These are phyloP conservation scores for Cucumis cinereus DNA, from an alignment of 306 rosid genomes.

Conservation along the genomic window DNA sequence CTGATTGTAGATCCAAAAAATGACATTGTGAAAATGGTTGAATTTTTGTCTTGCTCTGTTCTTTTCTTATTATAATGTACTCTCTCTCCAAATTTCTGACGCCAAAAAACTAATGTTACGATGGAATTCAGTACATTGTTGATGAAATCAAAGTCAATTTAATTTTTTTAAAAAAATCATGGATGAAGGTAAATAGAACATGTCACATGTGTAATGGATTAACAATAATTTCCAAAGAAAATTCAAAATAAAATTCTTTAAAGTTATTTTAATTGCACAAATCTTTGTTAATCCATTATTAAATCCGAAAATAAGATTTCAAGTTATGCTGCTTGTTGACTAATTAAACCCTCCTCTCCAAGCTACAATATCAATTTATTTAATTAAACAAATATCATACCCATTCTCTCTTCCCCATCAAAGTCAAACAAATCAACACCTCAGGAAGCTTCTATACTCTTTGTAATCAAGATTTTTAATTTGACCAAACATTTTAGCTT, in stretches of 20 bases:
- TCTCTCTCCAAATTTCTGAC: neutral
- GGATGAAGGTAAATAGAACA: neutral
- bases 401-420: neutral
- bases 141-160: neutral
- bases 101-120: neutral
- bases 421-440: neutral
- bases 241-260: no score
- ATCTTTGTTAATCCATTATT: neutral
- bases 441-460: neutral
- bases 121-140: neutral
- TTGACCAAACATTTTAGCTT: constrained; percentile 26
- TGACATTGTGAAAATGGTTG: no score
- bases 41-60: no score
- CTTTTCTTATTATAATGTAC: neutral
- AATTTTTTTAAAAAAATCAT: neutral
- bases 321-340: neutral
- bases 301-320: neutral
- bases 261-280: neutral
- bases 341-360: neutral
- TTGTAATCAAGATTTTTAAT: constrained; percentile 3
- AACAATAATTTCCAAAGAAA: neutral
- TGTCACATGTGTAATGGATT: neutral
- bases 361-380: neutral
- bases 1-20: no score
- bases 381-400: neutral